These are phyloP conservation scores for Mangifera indica DNA, from an alignment of 345 rosid species.

Conservation along the genomic window DNA sequence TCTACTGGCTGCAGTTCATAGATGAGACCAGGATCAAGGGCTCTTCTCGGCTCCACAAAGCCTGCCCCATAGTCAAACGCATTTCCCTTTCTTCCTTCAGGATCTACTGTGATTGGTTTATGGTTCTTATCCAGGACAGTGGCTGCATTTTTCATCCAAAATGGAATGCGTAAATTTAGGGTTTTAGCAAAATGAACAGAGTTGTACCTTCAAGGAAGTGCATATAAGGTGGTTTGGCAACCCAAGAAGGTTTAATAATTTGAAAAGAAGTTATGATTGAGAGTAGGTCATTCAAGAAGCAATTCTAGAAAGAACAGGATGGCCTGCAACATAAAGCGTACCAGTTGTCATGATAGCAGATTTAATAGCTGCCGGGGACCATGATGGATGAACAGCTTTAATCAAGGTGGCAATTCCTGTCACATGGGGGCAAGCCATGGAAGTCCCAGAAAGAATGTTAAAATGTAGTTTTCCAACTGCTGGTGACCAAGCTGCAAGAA, in stretches of 20 bases:
- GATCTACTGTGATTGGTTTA: slow-evolving; percentile 43
- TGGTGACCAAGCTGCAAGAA: slow-evolving; percentile 65
- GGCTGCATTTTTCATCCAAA: slow-evolving; percentile 38
- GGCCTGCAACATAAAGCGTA: slow-evolving; percentile 17
- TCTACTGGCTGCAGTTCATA: slow-evolving; percentile 41
- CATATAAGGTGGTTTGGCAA: background rate
- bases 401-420: slow-evolving; percentile 63
- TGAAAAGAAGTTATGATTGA: background rate
- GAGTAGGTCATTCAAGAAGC: background rate
- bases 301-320: background rate
- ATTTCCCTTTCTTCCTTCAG: slow-evolving; percentile 47
- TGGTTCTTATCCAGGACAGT: slow-evolving; percentile 34
- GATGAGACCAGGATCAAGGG: slow-evolving; percentile 49
- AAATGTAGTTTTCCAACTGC: slow-evolving; percentile 39
- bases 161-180: slow-evolving; percentile 15
- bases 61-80: slow-evolving; percentile 60
- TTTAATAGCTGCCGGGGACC: slow-evolving; percentile 63
- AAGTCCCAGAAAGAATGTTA: slow-evolving; percentile 65
- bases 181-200: background rate
- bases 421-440: slow-evolving; percentile 72
- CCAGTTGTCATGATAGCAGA: slow-evolving; percentile 81
- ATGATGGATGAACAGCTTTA: slow-evolving; percentile 48
- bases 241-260: background rate
- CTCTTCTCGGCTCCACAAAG: slow-evolving; percentile 43
- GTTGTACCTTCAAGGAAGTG: background rate